A percentile compares a stretch with the other conserved stretches of the same genome.
phyloP scores from a whole-genome alignment of 441 rosid genomes.

The Eutrema salsugineum region DNA sequence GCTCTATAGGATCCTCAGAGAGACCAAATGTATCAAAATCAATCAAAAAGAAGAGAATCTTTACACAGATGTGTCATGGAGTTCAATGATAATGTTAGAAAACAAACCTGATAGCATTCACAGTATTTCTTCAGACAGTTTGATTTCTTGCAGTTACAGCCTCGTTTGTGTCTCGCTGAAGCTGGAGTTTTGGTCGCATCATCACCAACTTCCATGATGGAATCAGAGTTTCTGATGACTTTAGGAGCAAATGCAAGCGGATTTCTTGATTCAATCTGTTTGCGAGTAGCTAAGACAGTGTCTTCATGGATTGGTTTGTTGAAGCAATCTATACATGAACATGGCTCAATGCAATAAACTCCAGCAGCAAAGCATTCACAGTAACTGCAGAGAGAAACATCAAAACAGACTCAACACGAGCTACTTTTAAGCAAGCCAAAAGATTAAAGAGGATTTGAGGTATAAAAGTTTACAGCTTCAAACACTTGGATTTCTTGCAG shows the following conservation, averaged over 20 bases:
- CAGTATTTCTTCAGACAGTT: slow-evolving; percentile 91
- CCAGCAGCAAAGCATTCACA: slow-evolving; percentile 99
- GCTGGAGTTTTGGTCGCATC: slow-evolving; percentile 83
- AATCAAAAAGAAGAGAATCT: not conserved
- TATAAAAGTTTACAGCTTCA: slow-evolving; percentile 80
- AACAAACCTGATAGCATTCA: slow-evolving; percentile 89
- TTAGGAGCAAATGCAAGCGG: slow-evolving; percentile 99
- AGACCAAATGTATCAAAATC: not conserved
- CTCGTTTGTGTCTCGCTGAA: slow-evolving; percentile 92
- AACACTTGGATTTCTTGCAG: slow-evolving; percentile 95
- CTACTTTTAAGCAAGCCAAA: not conserved
- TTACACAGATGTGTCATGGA: not conserved
- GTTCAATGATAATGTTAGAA: not conserved
- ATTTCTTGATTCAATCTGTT: slow-evolving; percentile 95
- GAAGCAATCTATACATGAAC: slow-evolving; percentile 93
- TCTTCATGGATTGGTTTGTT: slow-evolving; percentile 96
- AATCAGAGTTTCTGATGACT: slow-evolving; percentile 71
- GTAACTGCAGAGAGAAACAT: slow-evolving; percentile 50
- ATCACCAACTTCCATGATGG: slow-evolving; percentile 59
- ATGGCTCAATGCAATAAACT: slow-evolving; percentile 92
- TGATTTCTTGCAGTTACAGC: slow-evolving; percentile 98
- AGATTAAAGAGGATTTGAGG: not conserved
- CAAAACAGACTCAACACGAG: not conserved
- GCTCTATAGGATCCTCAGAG: slow-evolving; percentile 40
- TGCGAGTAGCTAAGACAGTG: slow-evolving; percentile 88